phyloP scores from a whole-genome alignment of 805 yeast species.

The Spathaspora gorwiae region DNA sequence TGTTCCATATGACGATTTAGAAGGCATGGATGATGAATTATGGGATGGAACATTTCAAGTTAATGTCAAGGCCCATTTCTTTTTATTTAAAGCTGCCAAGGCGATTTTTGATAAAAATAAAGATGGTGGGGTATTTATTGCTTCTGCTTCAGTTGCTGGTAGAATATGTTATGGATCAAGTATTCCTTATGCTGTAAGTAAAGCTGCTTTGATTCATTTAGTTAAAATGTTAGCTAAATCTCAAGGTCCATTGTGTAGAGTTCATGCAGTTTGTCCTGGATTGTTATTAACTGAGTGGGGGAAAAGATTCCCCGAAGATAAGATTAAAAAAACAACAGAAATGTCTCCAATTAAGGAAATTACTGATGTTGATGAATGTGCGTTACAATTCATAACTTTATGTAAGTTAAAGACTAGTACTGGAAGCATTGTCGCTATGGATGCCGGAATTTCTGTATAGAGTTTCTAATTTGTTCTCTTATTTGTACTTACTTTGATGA shows the following conservation, averaged over 20 bases:
- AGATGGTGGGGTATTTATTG: conserved; percentile 20
- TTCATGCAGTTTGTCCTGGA: conserved; percentile 14
- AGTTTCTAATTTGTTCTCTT: neutral
- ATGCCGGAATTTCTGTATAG: conserved; percentile 15
- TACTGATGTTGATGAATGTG: conserved; percentile 22
- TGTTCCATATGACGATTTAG: conserved; percentile 25
- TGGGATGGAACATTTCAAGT: conserved; percentile 26
- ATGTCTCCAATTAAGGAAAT: conserved; percentile 15
- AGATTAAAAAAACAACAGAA: conserved; percentile 9
- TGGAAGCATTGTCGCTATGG: conserved; percentile 20
- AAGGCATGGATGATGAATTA: conserved; percentile 24
- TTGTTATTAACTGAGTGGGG: conserved; percentile 23
- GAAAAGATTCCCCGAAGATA: conserved; percentile 14
- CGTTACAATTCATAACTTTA: conserved; percentile 17
- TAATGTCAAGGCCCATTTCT: conserved; percentile 28
- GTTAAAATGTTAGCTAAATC: conserved; percentile 17
- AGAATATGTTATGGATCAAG: conserved; percentile 20
- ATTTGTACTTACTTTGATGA: too few relatives aligned
- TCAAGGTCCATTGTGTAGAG: conserved; percentile 17
- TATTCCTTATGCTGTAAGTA: conserved; percentile 32
- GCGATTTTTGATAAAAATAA: conserved; percentile 19
- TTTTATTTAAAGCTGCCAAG: conserved; percentile 24
- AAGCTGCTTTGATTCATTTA: conserved; percentile 19
- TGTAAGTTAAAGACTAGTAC: conserved; percentile 18
- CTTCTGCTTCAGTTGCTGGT: conserved; percentile 26